Conservation (phyloP, 2,329 filamentous ascomycete species). For the Ceratocystis cacaofunesta region DNA sequence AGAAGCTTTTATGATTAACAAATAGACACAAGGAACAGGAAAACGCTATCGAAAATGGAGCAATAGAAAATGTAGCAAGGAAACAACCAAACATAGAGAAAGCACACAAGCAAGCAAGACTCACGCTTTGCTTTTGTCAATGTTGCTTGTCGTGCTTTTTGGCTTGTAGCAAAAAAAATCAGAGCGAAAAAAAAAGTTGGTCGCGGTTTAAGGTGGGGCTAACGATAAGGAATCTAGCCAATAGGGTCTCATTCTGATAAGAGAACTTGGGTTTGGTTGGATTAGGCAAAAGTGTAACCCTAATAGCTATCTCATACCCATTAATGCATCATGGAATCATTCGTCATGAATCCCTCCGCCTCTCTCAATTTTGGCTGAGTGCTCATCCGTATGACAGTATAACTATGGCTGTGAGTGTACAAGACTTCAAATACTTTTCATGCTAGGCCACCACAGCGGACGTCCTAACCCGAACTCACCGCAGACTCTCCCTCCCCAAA, state of each 20-base stretch:
- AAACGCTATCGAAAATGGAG: neutral
- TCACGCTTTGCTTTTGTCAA: neutral
- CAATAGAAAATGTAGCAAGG: neutral
- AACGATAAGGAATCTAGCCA: slow-evolving; percentile 11
- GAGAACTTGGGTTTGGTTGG: neutral
- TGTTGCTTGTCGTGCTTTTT: neutral
- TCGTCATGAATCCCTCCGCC: no score
- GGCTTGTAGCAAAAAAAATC: neutral
- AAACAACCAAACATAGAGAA: slow-evolving; percentile 3
- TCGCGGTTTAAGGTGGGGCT: slow-evolving; percentile 9
- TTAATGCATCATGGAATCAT: neutral
- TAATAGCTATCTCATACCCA: neutral
- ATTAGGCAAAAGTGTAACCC: neutral
- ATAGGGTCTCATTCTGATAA: slow-evolving; percentile 13
- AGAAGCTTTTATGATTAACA: slow-evolving; percentile 1
- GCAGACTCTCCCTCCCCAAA: slow-evolving; percentile 37
- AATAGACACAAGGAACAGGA: slow-evolving; percentile 1
- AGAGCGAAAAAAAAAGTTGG: slow-evolving; percentile 2
- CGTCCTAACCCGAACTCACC: neutral
- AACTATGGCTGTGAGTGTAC: neutral
- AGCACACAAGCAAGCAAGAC: neutral
- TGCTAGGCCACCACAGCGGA: no score
- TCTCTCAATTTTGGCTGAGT: no score
- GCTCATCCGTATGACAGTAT: no score
- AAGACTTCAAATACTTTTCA: neutral